Evolutionary conservation across 2,329 filamentous ascomycete genomes (phyloP).

Genomic region (Malbranchea zuffiana): DNA sequence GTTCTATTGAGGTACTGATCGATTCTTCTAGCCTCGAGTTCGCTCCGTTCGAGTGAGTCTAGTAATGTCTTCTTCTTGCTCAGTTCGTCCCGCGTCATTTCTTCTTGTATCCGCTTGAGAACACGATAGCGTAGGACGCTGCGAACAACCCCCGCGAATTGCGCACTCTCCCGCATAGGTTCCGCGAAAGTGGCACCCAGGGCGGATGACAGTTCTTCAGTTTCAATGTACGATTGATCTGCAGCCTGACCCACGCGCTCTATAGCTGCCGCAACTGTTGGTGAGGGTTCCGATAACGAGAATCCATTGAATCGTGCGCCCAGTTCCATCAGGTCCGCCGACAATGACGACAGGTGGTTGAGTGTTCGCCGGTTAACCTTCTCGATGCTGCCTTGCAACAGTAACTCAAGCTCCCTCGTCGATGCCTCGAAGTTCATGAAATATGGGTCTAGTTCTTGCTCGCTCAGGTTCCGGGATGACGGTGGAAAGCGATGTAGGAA

Average conservation of each 20-base stretch:
- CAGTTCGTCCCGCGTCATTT: constrained; percentile 90
- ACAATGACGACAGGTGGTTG: constrained; percentile 71
- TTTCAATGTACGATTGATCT: constrained; percentile 91
- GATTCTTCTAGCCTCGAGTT: constrained; percentile 82
- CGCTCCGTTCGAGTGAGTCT: constrained; percentile 83
- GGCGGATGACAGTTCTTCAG: constrained; percentile 75
- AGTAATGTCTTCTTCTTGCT: constrained; percentile 73
- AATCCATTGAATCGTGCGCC: constrained; percentile 97
- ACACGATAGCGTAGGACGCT: constrained; percentile 81
- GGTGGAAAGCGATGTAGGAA: constrained; percentile 73
- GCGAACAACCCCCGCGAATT: constrained; percentile 90
- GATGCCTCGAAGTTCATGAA: constrained; percentile 88
- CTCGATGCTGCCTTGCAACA: constrained; percentile 88
- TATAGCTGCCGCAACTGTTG: constrained; percentile 80
- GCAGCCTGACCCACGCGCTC: constrained; percentile 90
- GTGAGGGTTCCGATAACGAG: constrained; percentile 82
- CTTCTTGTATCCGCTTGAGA: constrained; percentile 88
- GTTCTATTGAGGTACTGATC: constrained; percentile 74
- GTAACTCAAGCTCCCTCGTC: constrained; percentile 78
- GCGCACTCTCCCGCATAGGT: constrained; percentile 93
- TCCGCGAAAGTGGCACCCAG: constrained; percentile 93
- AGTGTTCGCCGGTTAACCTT: constrained; percentile 88
- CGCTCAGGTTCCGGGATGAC: constrained; percentile 61
- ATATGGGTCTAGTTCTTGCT: constrained; percentile 89
- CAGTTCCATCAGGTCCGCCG: constrained; percentile 80